Conservation (phyloP, 352 stramenopile species). For the Aphanomyces euteiches region DNA sequence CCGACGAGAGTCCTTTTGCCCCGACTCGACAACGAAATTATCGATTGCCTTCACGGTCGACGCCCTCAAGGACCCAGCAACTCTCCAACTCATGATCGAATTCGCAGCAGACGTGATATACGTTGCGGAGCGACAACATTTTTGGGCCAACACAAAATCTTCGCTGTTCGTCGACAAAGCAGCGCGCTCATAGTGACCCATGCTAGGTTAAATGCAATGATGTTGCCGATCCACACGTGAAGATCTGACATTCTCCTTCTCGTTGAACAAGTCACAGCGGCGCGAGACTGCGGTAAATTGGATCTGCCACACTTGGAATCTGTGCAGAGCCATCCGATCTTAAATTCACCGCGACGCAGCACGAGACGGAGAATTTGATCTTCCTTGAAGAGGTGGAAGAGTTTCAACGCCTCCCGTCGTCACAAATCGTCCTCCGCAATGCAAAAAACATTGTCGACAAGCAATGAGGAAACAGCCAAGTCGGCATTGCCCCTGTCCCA, state of each 20-base stretch:
- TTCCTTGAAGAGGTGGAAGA: slow-evolving; percentile 74
- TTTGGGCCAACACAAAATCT: slow-evolving; percentile 78
- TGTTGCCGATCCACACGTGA: neutral
- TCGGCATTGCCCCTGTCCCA: slow-evolving; percentile 53
- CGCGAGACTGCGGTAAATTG: neutral
- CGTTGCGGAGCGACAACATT: slow-evolving; percentile 59
- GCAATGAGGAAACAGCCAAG: slow-evolving; percentile 47
- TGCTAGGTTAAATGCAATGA: slow-evolving; percentile 33
- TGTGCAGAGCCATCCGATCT: slow-evolving; percentile 23
- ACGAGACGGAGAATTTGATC: slow-evolving; percentile 78
- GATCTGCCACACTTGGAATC: slow-evolving; percentile 1
- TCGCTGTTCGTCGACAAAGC: slow-evolving; percentile 21
- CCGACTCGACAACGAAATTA: slow-evolving; percentile 36
- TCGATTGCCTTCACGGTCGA: slow-evolving; percentile 76
- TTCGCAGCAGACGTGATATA: slow-evolving; percentile 55
- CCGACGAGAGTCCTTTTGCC: neutral
- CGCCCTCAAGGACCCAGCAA: slow-evolving; percentile 62
- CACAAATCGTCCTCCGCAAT: slow-evolving; percentile 75
- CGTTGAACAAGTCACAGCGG: slow-evolving; percentile 18
- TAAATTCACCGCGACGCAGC: slow-evolving; percentile 62
- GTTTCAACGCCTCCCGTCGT: slow-evolving; percentile 67
- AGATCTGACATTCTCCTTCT: slow-evolving; percentile 20
- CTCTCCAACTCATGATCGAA: slow-evolving; percentile 65
- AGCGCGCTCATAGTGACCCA: no score
- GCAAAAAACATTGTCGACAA: slow-evolving; percentile 84